These are phyloP conservation scores for Trypanosoma scelopori DNA, from an alignment of 208 protist genomes.

Conservation along the genomic window DNA sequence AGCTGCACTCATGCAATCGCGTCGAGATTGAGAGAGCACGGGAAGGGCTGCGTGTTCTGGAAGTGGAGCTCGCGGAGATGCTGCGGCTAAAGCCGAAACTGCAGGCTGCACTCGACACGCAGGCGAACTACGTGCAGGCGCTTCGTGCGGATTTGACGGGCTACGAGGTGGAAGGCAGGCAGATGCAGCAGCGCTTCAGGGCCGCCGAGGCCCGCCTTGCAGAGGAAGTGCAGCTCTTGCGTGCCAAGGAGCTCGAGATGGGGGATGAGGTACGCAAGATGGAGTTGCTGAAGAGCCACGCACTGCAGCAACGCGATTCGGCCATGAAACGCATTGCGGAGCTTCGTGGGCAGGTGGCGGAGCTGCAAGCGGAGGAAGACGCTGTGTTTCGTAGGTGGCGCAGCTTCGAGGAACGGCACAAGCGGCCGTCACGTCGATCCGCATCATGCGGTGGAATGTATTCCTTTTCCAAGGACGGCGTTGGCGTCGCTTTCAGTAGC, in stretches of 20 bases:
- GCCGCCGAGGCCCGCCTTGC: conserved; percentile 1
- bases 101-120: not conserved
- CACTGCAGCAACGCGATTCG: conserved; percentile 3
- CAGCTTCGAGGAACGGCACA: conserved; percentile 15
- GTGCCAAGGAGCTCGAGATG: conserved; percentile 1
- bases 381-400: conserved; percentile 18
- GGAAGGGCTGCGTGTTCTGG: not conserved
- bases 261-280: conserved; percentile 9
- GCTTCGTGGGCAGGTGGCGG: not conserved
- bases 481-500: not conserved
- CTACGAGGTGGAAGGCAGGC: conserved; percentile 3
- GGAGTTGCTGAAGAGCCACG: conserved; percentile 1
- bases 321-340: conserved; percentile 6
- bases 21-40: not conserved
- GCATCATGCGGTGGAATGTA: not conserved
- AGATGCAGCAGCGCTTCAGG: not conserved
- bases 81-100: not conserved
- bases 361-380: conserved; percentile 13
- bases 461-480: conserved; percentile 21
- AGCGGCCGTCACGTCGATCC: not conserved
- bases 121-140: conserved; percentile 8
- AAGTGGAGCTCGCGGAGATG: conserved; percentile 2
- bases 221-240: conserved; percentile 11
- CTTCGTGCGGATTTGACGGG: conserved; percentile 11
- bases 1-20: not conserved